A percentile compares a stretch with the other conserved stretches of the same genome.
These are phyloP conservation scores for Lasiosphaeria ovina DNA, from an alignment of 495 filamentous ascomycete species.

Conservation along the genomic window DNA sequence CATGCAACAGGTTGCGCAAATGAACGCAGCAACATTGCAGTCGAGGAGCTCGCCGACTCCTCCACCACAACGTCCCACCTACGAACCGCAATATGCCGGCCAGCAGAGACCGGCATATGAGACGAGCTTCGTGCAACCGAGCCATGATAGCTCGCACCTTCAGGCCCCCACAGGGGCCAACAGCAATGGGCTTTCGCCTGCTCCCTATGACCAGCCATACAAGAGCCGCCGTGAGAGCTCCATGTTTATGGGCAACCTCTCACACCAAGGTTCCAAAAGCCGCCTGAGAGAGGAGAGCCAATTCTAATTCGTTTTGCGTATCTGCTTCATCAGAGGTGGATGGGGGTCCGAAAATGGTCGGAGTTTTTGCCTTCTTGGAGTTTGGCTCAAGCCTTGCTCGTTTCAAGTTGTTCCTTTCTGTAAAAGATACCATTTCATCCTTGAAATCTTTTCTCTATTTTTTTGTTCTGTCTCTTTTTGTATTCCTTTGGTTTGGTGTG, in stretches of 20 bases:
- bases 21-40: constrained; percentile 34
- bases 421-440: constrained; percentile 13
- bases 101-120: constrained; percentile 43
- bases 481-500: not conserved
- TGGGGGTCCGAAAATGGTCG: constrained; percentile 3
- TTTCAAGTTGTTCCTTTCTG: constrained; percentile 10
- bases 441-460: not conserved
- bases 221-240: constrained; percentile 44
- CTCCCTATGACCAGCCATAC: constrained; percentile 43
- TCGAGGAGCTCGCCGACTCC: constrained; percentile 42
- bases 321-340: not conserved
- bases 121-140: constrained; percentile 28
- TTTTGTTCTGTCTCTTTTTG: constrained; percentile 4
- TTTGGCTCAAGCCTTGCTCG: constrained; percentile 18
- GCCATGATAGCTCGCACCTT: constrained; percentile 29
- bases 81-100: constrained; percentile 36
- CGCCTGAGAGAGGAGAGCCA: constrained; percentile 45
- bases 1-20: constrained; percentile 36
- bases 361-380: constrained; percentile 6
- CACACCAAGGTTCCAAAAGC: constrained; percentile 45
- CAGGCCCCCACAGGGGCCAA: constrained; percentile 22
- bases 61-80: constrained; percentile 38
- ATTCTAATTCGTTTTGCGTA: constrained; percentile 18
- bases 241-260: constrained; percentile 48
- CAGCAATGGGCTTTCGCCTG: constrained; percentile 35